phyloP scores from a whole-genome alignment of 2,329 filamentous ascomycete species.

The Botrytis fabae region DNA sequence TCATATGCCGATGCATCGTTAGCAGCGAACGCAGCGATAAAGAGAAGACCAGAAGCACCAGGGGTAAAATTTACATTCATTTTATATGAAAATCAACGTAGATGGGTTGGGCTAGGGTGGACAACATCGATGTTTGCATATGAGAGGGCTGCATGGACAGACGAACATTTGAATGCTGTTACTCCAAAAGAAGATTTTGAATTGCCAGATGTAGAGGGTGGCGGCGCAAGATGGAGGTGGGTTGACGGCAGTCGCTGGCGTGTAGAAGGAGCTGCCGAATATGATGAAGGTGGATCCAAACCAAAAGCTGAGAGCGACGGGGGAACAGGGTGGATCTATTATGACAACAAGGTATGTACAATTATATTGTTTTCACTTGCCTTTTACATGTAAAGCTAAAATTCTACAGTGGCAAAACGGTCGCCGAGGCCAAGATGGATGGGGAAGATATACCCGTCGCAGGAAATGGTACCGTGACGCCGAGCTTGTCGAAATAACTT shows the following conservation, averaged over 20 bases:
- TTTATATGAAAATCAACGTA: slow-evolving; percentile 91
- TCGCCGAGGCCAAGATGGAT: slow-evolving; percentile 80
- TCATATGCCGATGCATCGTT: slow-evolving; percentile 32
- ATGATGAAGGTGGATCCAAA: slow-evolving; percentile 46
- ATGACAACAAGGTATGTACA: slow-evolving; percentile 81
- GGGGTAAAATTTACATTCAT: slow-evolving; percentile 96
- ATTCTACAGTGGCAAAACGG: slow-evolving; percentile 78
- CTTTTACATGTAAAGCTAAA: slow-evolving; percentile 25
- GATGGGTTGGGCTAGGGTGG: slow-evolving; percentile 95
- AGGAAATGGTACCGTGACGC: slow-evolving; percentile 97
- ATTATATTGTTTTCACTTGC: neutral
- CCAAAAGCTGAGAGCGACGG: slow-evolving; percentile 43
- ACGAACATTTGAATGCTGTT: slow-evolving; percentile 85
- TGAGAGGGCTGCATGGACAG: slow-evolving; percentile 88
- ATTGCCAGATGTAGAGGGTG: slow-evolving; percentile 65
- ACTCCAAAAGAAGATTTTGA: slow-evolving; percentile 72
- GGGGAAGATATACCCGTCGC: slow-evolving; percentile 90
- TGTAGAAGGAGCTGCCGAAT: slow-evolving; percentile 72
- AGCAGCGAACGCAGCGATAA: slow-evolving; percentile 43
- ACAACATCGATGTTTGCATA: slow-evolving; percentile 88
- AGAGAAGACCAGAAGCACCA: slow-evolving; percentile 55
- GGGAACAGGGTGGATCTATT: slow-evolving; percentile 90
- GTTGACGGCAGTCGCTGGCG: slow-evolving; percentile 82
- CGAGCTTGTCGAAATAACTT: slow-evolving; percentile 77
- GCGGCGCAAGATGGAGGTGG: slow-evolving; percentile 73